Evolutionary conservation across 805 yeast genomes (phyloP), one percentile per base, ranked within the genome.

Genomic region (Sugiyamaella floridensis): DNA sequence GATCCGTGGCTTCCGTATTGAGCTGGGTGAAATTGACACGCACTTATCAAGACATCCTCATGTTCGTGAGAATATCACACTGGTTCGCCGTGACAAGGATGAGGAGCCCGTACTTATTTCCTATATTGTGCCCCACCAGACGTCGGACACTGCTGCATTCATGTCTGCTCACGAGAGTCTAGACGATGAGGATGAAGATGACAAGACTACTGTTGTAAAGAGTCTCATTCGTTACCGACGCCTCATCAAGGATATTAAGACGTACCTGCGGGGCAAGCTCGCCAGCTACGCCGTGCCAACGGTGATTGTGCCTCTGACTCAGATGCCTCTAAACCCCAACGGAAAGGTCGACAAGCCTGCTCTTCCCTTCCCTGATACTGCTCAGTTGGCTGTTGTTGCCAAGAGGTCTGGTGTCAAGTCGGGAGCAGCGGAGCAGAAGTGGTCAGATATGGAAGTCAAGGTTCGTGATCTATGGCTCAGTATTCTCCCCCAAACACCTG

Each of bases 321-420:
- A 82, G 62, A 72, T 93, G 66, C 99, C 99, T 22, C 76, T 93
- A 70, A 93, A 93, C 71, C 99, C 99, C 55, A 93, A 93, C 68
- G 99, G 99, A 62, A 93, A 93, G 71, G 89, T 93, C 54, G 99
- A 93, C 73, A 93, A 93, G 73, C 98, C 98, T 40, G 89, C 92
- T 64, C 74, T 93, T 56, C 98, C 97, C 45, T 89, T 86, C 80
- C 99, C 99, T 51, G 88, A 88, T 53, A 78, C 86, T 20, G 92
- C 85, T 15, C 97, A 92, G 71, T 75, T 93, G 58, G 81, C 83
- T 32, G 76, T 82, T 15, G 96, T 89, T 45, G 81, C 95, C 11
- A 71, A 74, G 32, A 52, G 55, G 18, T 58, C 72, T 12, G 58
- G 67, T 22, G 75, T 72, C 18, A 75, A 50, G 4, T 51, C 71